These are phyloP conservation scores for Ceraceosorus guamensis DNA, from an alignment of 1,284 basidiomycete species.

Conservation along the genomic window DNA sequence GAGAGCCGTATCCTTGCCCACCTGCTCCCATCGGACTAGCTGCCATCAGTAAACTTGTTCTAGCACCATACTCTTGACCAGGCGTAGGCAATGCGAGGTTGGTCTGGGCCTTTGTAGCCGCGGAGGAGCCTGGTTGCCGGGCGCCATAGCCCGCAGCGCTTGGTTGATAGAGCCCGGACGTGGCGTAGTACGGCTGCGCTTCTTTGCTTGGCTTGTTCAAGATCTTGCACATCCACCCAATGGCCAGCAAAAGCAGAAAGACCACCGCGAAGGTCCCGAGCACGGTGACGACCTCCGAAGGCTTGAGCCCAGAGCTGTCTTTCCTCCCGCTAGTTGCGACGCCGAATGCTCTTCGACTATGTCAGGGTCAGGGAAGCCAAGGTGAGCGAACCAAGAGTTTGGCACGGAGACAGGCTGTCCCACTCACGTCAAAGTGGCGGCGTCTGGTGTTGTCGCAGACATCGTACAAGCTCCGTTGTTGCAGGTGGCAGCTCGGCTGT, in stretches of 20 bases:
- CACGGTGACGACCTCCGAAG: slow-evolving; percentile 4
- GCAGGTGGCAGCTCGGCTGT: no score
- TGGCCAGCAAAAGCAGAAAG: slow-evolving; percentile 7
- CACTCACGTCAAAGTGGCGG: no score
- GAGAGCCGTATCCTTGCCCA: slow-evolving; percentile 3
- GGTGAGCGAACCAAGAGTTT: no score
- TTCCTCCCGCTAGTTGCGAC: background rate
- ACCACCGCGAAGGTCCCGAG: slow-evolving; percentile 7
- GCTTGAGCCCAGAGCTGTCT: slow-evolving; percentile 9
- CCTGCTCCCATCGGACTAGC: slow-evolving; percentile 13
- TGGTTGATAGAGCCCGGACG: slow-evolving; percentile 9
- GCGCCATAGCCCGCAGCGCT: slow-evolving; percentile 12
- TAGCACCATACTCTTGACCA: background rate
- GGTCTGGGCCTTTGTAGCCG: background rate
- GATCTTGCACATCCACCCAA: slow-evolving; percentile 10
- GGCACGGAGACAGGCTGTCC: no score
- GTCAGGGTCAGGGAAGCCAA: no score
- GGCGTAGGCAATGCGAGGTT: background rate
- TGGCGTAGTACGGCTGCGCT: slow-evolving; percentile 8
- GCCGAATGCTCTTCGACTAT: no score
- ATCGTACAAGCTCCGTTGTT: no score
- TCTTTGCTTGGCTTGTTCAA: slow-evolving; percentile 10
- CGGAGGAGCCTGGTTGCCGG: background rate
- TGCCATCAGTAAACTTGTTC: slow-evolving; percentile 5
- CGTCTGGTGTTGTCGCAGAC: no score